Evolutionary conservation across 257 asterid species (phyloP).

Genomic region (Gardenia jasminoides): DNA sequence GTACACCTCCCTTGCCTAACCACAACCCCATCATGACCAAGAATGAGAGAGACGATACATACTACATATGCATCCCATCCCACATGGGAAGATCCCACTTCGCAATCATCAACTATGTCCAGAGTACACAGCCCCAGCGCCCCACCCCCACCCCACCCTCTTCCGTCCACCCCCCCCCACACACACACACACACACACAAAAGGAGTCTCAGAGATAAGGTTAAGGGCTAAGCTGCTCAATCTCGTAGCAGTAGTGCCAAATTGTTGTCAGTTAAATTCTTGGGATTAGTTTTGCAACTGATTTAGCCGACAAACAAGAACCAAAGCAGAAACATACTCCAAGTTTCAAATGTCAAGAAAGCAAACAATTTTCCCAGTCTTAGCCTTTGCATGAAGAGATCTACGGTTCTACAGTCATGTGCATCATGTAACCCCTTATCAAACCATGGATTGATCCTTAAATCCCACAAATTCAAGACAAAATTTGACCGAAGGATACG

Average conservation of each 20-base stretch:
- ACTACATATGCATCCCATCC: not conserved
- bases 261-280: not conserved
- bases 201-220: not conserved
- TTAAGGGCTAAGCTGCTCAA: not conserved
- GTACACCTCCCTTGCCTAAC: slow-evolving; percentile 9
- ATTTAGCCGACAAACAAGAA: not conserved
- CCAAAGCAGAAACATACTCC: not conserved
- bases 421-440: not conserved
- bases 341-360: slow-evolving; percentile 1
- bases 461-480: not conserved
- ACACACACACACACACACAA: not conserved
- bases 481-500: not conserved
- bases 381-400: slow-evolving; percentile 15
- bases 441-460: not conserved
- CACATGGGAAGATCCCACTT: not conserved
- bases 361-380: not conserved
- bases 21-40: not conserved
- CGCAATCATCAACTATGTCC: not conserved
- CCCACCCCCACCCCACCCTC: no score
- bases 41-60: not conserved
- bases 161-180: no score
- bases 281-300: not conserved
- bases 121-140: no score
- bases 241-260: not conserved
- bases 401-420: not conserved